Conservation (phyloP, 371 early-diverging fungal genomes). For the Neoconidiobolus thromboides region DNA sequence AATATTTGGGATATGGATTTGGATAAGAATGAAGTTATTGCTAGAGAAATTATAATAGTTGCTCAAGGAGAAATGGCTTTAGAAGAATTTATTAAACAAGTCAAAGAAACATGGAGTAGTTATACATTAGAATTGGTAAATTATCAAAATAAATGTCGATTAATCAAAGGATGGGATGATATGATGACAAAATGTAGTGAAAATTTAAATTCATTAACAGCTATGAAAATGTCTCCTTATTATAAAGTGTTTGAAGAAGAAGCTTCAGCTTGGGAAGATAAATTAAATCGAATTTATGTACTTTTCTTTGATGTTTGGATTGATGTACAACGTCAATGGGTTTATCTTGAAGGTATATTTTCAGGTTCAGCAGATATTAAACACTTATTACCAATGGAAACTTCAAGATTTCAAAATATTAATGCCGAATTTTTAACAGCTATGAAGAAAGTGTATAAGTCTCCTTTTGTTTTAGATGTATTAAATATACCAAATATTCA, state of each 20-base stretch:
- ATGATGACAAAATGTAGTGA: conserved; percentile 89
- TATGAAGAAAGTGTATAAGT: conserved; percentile 96
- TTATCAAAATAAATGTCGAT: conserved; percentile 90
- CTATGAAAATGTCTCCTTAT: conserved; percentile 95
- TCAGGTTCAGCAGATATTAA: conserved; percentile 89
- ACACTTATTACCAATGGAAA: conserved; percentile 87
- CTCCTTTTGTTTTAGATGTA: conserved; percentile 87
- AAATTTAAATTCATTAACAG: conserved; percentile 79
- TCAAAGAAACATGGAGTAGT: conserved; percentile 80
- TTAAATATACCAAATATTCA: conserved; percentile 83
- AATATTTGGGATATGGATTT: conserved; percentile 90
- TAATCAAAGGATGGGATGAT: conserved; percentile 96
- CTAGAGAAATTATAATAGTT: conserved; percentile 70
- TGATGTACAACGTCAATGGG: conserved; percentile 98
- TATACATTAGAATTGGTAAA: conserved; percentile 85
- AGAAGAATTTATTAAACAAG: conserved; percentile 90
- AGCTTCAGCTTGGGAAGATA: conserved; percentile 86
- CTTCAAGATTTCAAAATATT: conserved; percentile 84
- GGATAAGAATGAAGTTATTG: conserved; percentile 55
- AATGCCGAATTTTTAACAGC: conserved; percentile 91
- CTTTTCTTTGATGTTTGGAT: conserved; percentile 93
- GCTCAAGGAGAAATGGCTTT: conserved; percentile 98
- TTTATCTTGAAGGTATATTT: conserved; percentile 96
- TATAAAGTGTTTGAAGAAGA: conserved; percentile 97
- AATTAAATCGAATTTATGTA: conserved; percentile 82